Evolutionary conservation across 345 rosid species (phyloP), one percentile per base, ranked within the genome.

Genomic region (Orychophragmus violaceus): DNA sequence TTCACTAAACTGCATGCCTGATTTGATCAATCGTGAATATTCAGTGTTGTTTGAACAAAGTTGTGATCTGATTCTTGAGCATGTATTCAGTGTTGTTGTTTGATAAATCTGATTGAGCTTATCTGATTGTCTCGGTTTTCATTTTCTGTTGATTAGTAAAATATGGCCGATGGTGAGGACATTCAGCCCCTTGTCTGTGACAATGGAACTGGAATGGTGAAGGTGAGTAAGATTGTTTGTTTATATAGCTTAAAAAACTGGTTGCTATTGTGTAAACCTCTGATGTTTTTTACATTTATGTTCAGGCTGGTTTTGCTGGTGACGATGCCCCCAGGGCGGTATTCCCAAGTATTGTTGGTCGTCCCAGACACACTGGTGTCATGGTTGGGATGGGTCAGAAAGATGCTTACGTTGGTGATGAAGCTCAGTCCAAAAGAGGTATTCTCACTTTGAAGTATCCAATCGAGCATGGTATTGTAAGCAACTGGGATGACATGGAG

Each of bases 91-190:
- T 49, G 25, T 27, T 60, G 13, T 9, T 48, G 22, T 16, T 27
- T 37, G 48, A 42, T 0, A 6, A 16, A 16, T n/a, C n/a, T n/a
- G n/a, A n/a, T n/a, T n/a, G 54, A 52, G 57, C 29, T 30, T 12
- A 54, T 54, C 22, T 35, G 23, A 18, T 71, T 62, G 37, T 6
- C 1, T 12, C 2, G 2, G 37, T 36, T 36, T 0, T 62, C n/a
- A 9, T 45, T 56, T 25, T 37, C 1, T n/a, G 16, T 46, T 14
- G 46, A 6, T 52, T 23, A 66, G 66, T 80, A 58, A 62, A 76
- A 87, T 65, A 91, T 91, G 97, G 97, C 96, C 2, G 97, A 91
- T 53, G 82, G 82, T 12, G 97, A 91, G 86, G 97, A 91, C 64
- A 91, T 91, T 61, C 88, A 84, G 45, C 89, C 89, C 50, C 89